Evolutionary conservation across 257 asterid species (phyloP).

Genomic region (Parsonsia alboflavescens): DNA sequence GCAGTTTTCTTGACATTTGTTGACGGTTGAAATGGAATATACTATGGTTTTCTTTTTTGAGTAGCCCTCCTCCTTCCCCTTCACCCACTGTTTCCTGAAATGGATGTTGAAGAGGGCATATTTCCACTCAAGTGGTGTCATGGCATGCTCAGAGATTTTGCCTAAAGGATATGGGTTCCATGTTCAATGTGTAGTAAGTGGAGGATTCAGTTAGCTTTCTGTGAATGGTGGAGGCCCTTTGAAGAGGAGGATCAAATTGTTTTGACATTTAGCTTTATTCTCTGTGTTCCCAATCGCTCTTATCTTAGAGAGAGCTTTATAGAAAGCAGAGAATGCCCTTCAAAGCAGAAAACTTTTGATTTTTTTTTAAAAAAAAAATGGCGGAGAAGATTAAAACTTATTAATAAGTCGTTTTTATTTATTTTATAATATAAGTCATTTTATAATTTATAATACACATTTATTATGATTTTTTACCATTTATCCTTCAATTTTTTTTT

Average conservation of each 20-base stretch:
- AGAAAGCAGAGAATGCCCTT: constrained; percentile 16
- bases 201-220: constrained; percentile 5
- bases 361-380: no score
- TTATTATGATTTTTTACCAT: no score
- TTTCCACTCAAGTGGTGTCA: background rate
- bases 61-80: background rate
- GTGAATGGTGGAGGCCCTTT: background rate
- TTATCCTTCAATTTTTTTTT: no score
- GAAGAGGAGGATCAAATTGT: background rate
- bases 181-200: constrained; percentile 1
- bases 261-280: constrained; percentile 29
- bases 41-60: background rate
- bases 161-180: constrained; percentile 10
- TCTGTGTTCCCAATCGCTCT: constrained; percentile 17
- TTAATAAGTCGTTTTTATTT: no score
- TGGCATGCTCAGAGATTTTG: constrained; percentile 3
- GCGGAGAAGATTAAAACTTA: no score
- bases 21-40: background rate
- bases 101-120: constrained; percentile 1
- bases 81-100: background rate
- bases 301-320: constrained; percentile 7
- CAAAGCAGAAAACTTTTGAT: background rate
- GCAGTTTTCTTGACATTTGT: background rate
- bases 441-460: no score
- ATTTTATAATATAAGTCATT: no score